Evolutionary conservation across 2,329 filamentous ascomycete genomes (phyloP).

Genomic region (Neophaeococcomyces aloes): DNA sequence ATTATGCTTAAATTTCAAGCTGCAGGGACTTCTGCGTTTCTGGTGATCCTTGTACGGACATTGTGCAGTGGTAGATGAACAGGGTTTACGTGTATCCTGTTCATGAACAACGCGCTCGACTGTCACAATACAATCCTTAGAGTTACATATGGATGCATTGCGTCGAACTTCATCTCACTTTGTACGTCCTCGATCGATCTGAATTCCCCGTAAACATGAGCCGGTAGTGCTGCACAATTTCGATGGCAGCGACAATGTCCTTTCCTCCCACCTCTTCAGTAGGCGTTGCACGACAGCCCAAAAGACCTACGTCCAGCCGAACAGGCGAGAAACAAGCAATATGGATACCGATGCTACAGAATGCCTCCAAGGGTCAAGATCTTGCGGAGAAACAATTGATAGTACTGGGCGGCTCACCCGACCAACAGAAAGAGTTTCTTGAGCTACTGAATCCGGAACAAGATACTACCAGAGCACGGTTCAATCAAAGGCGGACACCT

Average conservation of each 20-base stretch:
- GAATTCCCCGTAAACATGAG: not conserved
- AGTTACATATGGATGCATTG: too few relatives aligned
- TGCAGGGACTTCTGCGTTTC: slow-evolving; percentile 5
- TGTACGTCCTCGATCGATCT: not conserved
- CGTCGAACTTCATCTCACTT: not conserved
- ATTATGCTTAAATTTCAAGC: slow-evolving; percentile 3
- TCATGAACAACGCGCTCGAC: not conserved
- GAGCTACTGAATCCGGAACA: slow-evolving; percentile 41
- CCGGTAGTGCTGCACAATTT: too few relatives aligned
- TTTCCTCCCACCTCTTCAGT: slow-evolving; percentile 27
- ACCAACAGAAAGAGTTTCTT: slow-evolving; percentile 75
- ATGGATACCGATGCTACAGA: slow-evolving; percentile 89
- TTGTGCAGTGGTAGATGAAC: not conserved
- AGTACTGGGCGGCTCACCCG: slow-evolving; percentile 74
- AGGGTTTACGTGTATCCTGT: not conserved
- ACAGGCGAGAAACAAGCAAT: slow-evolving; percentile 68
- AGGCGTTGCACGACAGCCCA: slow-evolving; percentile 22
- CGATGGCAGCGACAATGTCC: slow-evolving; percentile 2
- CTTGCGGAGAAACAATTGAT: slow-evolving; percentile 86
- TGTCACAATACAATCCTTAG: too few relatives aligned
- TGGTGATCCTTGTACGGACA: not conserved
- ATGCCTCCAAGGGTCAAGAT: slow-evolving; percentile 78
- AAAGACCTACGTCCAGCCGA: slow-evolving; percentile 37
- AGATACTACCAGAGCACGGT: slow-evolving; percentile 31
- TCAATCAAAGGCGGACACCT: slow-evolving; percentile 40